Percentiles rank a stretch among this genome's conserved stretches.
Conservation (phyloP, 2,329 filamentous ascomycete genomes). For the Aspergillus aculeatus region DNA sequence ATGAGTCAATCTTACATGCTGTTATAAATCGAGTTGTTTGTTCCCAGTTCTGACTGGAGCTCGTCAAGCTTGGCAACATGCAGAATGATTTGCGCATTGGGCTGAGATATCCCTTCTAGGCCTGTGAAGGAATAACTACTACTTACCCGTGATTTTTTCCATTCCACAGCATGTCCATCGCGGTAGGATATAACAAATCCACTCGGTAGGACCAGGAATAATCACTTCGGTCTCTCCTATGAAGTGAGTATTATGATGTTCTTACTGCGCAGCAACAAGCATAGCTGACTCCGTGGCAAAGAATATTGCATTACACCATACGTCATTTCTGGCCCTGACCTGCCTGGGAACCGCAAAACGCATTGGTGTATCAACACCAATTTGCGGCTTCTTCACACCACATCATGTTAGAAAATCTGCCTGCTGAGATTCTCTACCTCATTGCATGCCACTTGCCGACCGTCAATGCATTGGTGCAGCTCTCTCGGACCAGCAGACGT, state of each 20-base stretch:
- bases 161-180: neutral
- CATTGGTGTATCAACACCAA: neutral
- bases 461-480: constrained; percentile 43
- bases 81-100: neutral
- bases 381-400: neutral
- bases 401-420: constrained; percentile 37
- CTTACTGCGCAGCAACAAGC: neutral
- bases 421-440: constrained; percentile 45
- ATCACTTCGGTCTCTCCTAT: too few species aligned
- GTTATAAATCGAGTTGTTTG: neutral
- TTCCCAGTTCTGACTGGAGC: neutral
- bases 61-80: neutral
- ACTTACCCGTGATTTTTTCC: neutral
- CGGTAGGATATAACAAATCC: neutral
- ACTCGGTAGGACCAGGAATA: neutral
- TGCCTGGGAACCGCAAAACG: neutral
- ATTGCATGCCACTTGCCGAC: constrained; percentile 46
- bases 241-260: neutral
- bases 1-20: neutral
- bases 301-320: neutral
- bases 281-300: neutral
- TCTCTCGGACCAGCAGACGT: constrained; percentile 48
- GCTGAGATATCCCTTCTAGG: neutral
- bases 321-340: neutral
- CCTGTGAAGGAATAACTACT: neutral